phyloP scores from a whole-genome alignment of 2,329 filamentous ascomycete genomes.

The Thermothelomyces thermophilus region DNA sequence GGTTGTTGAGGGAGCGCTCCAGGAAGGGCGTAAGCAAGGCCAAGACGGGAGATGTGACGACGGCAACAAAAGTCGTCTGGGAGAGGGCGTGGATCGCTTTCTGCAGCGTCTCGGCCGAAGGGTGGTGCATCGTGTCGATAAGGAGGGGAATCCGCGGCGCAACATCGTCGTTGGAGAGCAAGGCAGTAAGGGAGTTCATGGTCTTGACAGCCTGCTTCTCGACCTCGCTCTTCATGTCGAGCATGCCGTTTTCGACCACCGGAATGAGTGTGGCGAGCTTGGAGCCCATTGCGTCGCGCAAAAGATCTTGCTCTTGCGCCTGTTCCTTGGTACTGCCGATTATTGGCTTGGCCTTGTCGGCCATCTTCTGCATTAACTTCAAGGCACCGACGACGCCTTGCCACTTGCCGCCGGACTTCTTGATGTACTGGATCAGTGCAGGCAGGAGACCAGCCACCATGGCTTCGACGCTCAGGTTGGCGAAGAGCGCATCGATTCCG shows the following conservation, averaged over 20 bases:
- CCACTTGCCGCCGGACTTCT: slow-evolving; percentile 88
- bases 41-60: slow-evolving; percentile 91
- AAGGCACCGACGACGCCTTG: slow-evolving; percentile 87
- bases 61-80: slow-evolving; percentile 95
- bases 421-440: slow-evolving; percentile 65
- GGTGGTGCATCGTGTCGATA: slow-evolving; percentile 91
- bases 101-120: slow-evolving; percentile 78
- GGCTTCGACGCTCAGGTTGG: slow-evolving; percentile 70
- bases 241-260: slow-evolving; percentile 86
- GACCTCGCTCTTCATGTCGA: slow-evolving; percentile 86
- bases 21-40: slow-evolving; percentile 91
- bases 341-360: slow-evolving; percentile 84
- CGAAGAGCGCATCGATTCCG: slow-evolving; percentile 82
- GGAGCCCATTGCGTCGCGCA: slow-evolving; percentile 85
- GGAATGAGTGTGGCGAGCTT: slow-evolving; percentile 84
- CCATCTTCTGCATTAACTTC: slow-evolving; percentile 83
- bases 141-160: slow-evolving; percentile 85
- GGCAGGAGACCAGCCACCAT: slow-evolving; percentile 79
- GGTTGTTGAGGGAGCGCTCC: slow-evolving; percentile 88
- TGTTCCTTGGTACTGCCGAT: slow-evolving; percentile 73
- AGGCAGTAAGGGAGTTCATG: slow-evolving; percentile 82
- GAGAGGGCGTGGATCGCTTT: slow-evolving; percentile 96
- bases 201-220: slow-evolving; percentile 85
- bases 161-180: slow-evolving; percentile 96
- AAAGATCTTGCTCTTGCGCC: slow-evolving; percentile 78